A percentile compares a stretch with the other conserved stretches of the same genome.
These are phyloP conservation scores for Citropsis articulata DNA, from an alignment of 345 rosid genomes.

Conservation along the genomic window DNA sequence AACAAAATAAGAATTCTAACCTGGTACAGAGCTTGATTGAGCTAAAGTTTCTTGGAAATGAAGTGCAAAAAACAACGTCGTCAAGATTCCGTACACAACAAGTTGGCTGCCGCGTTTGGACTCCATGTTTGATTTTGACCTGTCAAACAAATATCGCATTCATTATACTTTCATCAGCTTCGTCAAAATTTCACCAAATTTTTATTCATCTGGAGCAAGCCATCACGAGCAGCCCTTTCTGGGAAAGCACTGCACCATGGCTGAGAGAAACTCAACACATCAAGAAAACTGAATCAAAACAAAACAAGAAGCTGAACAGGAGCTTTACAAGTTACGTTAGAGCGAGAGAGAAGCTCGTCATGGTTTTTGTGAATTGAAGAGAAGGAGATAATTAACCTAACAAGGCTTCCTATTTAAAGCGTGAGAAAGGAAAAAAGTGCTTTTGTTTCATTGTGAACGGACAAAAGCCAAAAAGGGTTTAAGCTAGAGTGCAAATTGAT, in stretches of 20 bases:
- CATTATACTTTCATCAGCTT: too few species aligned
- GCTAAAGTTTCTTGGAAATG: conserved; percentile 15
- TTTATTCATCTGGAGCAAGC: neutral
- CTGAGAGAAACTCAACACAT: conserved; percentile 9
- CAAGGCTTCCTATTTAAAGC: neutral
- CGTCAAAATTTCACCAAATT: conserved; percentile 14
- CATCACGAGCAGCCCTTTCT: neutral
- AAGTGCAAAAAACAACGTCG: conserved; percentile 20
- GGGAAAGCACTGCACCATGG: neutral
- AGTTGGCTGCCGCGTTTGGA: neutral
- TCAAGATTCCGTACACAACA: conserved; percentile 15
- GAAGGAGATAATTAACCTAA: neutral
- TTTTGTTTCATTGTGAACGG: neutral
- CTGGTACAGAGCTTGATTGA: conserved; percentile 10
- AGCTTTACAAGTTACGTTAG: neutral
- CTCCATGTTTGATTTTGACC: conserved; percentile 26
- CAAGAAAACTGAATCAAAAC: neutral
- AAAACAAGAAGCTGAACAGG: neutral
- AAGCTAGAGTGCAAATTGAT: neutral
- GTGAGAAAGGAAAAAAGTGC: neutral
- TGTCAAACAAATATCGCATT: conserved; percentile 18
- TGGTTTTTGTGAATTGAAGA: neutral
- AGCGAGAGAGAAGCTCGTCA: too few species aligned
- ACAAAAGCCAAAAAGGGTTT: neutral
- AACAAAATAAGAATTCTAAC: conserved; percentile 18